Conservation (phyloP, 2,329 filamentous ascomycete species). For the Alternaria novae-zelandiae region DNA sequence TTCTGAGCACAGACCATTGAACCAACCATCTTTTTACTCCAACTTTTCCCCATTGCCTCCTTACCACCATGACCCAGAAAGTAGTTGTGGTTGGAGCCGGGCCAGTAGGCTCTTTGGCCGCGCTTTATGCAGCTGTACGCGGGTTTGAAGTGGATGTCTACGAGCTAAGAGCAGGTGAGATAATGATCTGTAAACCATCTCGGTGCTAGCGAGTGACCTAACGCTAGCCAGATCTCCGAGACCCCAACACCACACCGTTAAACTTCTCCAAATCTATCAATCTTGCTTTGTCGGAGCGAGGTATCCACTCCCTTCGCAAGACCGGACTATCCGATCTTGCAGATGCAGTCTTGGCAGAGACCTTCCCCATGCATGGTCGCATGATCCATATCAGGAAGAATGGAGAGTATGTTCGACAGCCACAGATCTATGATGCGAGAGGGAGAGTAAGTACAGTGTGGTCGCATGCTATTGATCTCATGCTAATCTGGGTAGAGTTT, state of each 20-base stretch:
- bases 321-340: conserved; percentile 72
- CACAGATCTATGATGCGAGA: conserved; percentile 90
- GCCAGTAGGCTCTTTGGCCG: conserved; percentile 89
- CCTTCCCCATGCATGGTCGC: conserved; percentile 91
- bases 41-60: neutral
- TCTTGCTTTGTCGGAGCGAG: conserved; percentile 88
- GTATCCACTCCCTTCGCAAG: conserved; percentile 83
- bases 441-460: conserved; percentile 69
- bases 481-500: conserved; percentile 66
- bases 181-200: neutral
- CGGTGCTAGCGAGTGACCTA: neutral
- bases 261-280: conserved; percentile 99
- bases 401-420: conserved; percentile 73
- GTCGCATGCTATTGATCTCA: neutral
- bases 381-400: conserved; percentile 86
- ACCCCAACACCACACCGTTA: conserved; percentile 80
- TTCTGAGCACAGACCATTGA: neutral
- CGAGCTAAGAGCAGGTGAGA: conserved; percentile 85
- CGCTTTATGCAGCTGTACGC: conserved; percentile 86
- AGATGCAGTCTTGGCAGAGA: conserved; percentile 74
- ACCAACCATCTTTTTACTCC: neutral
- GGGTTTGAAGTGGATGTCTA: conserved; percentile 93
- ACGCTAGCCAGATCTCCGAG: conserved; percentile 75
- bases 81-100: conserved; percentile 88
- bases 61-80: conserved; percentile 60